phyloP scores from a whole-genome alignment of 352 stramenopile genomes.

The Globisporangium recalcitrans region DNA sequence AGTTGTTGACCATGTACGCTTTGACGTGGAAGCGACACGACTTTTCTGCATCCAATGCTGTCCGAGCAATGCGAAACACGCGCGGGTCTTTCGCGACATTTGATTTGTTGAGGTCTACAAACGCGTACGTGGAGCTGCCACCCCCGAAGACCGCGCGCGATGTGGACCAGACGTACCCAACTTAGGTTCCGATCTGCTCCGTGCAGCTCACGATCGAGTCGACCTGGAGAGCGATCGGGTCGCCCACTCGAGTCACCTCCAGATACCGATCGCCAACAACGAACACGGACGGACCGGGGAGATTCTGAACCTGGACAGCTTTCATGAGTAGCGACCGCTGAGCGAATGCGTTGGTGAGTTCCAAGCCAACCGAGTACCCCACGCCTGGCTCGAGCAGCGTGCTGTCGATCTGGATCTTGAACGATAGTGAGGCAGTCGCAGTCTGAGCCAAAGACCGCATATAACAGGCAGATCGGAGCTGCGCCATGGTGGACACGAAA shows the following conservation, averaged over 20 bases:
- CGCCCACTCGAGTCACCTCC: slow-evolving; percentile 29
- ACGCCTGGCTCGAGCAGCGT: slow-evolving; percentile 30
- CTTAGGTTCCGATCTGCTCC: slow-evolving; percentile 23
- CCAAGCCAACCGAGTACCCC: slow-evolving; percentile 43
- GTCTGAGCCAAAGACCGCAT: slow-evolving; percentile 30
- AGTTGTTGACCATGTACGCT: slow-evolving; percentile 36
- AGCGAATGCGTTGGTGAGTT: slow-evolving; percentile 54
- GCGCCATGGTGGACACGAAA: slow-evolving; percentile 34
- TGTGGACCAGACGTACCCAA: slow-evolving; percentile 49
- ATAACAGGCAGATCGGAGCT: slow-evolving; percentile 50
- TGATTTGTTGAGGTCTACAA: slow-evolving; percentile 33
- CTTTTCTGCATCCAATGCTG: slow-evolving; percentile 28
- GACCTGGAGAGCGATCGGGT: slow-evolving; percentile 37
- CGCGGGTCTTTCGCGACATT: slow-evolving; percentile 62
- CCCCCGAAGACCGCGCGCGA: slow-evolving; percentile 15
- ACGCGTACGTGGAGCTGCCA: slow-evolving; percentile 4
- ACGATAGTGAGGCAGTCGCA: slow-evolving; percentile 15
- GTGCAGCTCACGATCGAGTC: slow-evolving; percentile 44
- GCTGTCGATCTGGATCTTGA: slow-evolving; percentile 44
- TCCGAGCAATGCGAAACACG: slow-evolving; percentile 41
- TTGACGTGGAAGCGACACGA: slow-evolving; percentile 57
- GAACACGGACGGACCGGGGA: slow-evolving; percentile 43
- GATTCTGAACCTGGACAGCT: slow-evolving; percentile 28
- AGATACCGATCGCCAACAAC: slow-evolving; percentile 38
- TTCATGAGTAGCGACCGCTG: slow-evolving; percentile 27